A percentile compares a stretch with the other conserved stretches of the same genome.
phyloP scores from a whole-genome alignment of 1,284 basidiomycete species.

The Sutorius eximius region DNA sequence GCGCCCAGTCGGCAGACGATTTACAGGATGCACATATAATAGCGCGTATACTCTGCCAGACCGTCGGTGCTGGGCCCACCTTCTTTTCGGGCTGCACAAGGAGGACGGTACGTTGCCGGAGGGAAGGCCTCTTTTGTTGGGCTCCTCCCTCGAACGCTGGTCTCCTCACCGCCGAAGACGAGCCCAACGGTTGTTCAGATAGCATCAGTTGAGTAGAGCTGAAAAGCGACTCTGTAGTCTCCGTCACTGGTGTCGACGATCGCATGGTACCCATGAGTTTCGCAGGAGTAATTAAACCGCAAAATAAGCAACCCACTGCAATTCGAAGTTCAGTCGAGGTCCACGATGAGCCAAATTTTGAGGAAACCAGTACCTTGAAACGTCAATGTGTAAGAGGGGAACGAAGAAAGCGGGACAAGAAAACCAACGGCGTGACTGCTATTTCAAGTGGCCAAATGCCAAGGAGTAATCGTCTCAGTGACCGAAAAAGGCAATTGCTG shows the following conservation, averaged over 20 bases:
- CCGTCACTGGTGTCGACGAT: slow-evolving; percentile 17
- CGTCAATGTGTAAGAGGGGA: not conserved
- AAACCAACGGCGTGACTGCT: not conserved
- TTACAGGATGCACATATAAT: slow-evolving; percentile 56
- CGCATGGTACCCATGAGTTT: slow-evolving; percentile 19
- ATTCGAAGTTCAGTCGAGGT: not conserved
- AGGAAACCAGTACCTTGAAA: slow-evolving; percentile 5
- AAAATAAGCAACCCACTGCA: slow-evolving; percentile 12
- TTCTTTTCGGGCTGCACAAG: slow-evolving; percentile 36
- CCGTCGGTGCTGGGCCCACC: slow-evolving; percentile 44
- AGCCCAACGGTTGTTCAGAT: not conserved
- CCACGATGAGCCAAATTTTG: not conserved
- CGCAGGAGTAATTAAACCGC: not conserved
- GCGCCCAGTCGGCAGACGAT: not conserved
- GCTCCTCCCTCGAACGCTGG: not conserved
- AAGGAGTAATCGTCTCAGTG: not conserved
- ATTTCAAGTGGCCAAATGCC: slow-evolving; percentile 12
- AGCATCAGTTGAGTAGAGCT: slow-evolving; percentile 9
- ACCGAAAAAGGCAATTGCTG: slow-evolving; percentile 1
- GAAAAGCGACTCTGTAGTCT: slow-evolving; percentile 6
- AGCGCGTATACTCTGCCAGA: slow-evolving; percentile 45
- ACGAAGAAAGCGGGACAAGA: not conserved
- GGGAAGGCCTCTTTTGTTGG: slow-evolving; percentile 8
- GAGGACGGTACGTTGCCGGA: slow-evolving; percentile 21
- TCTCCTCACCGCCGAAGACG: slow-evolving; percentile 18